Percentiles rank a stretch among this genome's conserved stretches.
phyloP scores from a whole-genome alignment of 495 filamentous ascomycete genomes.

The Penicillium canescens region DNA sequence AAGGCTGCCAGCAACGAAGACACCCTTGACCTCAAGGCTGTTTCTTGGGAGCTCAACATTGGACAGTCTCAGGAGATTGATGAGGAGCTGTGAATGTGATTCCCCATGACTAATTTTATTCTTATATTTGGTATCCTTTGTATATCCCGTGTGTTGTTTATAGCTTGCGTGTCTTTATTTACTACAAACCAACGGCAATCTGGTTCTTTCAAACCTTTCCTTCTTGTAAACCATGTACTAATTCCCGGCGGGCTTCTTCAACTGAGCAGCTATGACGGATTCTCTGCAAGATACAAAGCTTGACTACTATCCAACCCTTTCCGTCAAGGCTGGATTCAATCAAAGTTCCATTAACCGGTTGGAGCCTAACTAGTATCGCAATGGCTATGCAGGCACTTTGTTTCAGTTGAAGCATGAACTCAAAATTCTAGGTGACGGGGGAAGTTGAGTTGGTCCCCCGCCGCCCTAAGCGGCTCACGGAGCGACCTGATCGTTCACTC shows the following conservation, averaged over 20 bases:
- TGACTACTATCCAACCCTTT: no score
- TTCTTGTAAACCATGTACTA: background rate
- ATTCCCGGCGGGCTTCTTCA: no score
- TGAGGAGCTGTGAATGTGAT: constrained; percentile 16
- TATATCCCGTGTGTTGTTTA: constrained; percentile 3
- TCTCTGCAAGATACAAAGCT: no score
- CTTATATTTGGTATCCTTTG: background rate
- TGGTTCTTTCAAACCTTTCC: background rate
- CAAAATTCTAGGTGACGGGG: no score
- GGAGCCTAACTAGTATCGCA: no score
- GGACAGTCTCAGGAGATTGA: constrained; percentile 15
- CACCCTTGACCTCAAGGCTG: constrained; percentile 13
- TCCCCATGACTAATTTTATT: background rate
- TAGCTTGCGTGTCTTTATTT: background rate
- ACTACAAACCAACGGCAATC: background rate
- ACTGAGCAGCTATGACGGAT: no score
- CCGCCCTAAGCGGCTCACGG: no score
- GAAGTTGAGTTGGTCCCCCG: no score
- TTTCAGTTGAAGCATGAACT: no score
- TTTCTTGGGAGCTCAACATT: constrained; percentile 23
- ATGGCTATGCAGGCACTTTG: no score
- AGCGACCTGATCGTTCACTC: constrained; percentile 8
- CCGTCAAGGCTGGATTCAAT: no score
- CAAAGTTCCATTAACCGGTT: no score
- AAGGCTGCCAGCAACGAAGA: constrained; percentile 23